Evolutionary conservation across 1,284 basidiomycete species (phyloP), one percentile per base, ranked within the genome.

Genomic region (Rhodotorula sp.): DNA sequence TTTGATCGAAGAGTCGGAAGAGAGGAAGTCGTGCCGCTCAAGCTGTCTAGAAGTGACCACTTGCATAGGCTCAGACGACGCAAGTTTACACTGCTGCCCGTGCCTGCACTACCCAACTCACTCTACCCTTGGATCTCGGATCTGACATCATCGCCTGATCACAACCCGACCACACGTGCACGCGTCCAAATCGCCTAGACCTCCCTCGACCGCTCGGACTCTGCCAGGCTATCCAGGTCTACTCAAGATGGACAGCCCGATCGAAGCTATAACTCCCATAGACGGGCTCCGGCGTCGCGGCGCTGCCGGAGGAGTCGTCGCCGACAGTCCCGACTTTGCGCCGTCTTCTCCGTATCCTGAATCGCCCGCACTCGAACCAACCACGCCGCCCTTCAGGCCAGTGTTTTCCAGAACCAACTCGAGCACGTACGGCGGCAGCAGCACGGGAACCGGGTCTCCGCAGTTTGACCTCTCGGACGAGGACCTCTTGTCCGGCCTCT

Each of bases 391-490:
- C 6, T 62, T 62, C 51, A 42, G 42, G 20, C 61, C 61, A 22
- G n/a, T 26, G 6, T 26, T 62, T 12, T 62, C 61, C 8, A 51
- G 61, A 26, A 48, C 64, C 37, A 58, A 60, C 48, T 64, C 67
- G 51, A 58, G 60, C 46, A 60, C 51, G 15, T 61, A 59, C 42
- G 58, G 53, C 54, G 22, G 44, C 10, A 55, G 48, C 44, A 45
- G 42, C 4, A 30, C 37, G 14, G 48, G 54, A 2, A 48, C 65
- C 8, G 30, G 54, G 29, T 64, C 67, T 29, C 62, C 69, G 6
- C 56, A 66, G 10, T 75, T 69, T 65, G 65, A 68, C 45, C 51
- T 75, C 49, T 46, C 60, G 14, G 68, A 70, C 17, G 73, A 72
- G 49, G 66, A 67, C 14, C 55, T 70, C 44, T 70, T 76, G 63